A percentile compares a stretch with the other conserved stretches of the same genome.
Evolutionary conservation across 345 rosid species (phyloP).

Genomic region (Aethionema arabicum): DNA sequence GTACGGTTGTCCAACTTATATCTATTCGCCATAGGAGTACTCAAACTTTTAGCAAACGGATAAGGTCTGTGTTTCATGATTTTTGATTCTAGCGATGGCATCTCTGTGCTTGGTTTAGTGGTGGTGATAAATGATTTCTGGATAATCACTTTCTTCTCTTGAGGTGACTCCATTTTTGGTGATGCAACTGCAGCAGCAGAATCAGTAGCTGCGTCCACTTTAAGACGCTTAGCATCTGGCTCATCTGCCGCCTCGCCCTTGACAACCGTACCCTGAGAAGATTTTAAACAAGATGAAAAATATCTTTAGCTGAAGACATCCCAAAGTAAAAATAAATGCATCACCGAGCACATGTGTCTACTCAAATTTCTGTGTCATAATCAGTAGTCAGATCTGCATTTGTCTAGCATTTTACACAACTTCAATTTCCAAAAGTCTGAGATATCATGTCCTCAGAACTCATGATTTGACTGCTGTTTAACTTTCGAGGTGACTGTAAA

Average conservation of each 20-base stretch:
- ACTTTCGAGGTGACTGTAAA: conserved; percentile 15
- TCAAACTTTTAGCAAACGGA: conserved; percentile 36
- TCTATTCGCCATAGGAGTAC: conserved; percentile 48
- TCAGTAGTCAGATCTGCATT: conserved; percentile 12
- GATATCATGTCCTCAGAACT: conserved; percentile 11
- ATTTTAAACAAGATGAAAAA: conserved; percentile 9
- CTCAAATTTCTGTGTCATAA: not conserved
- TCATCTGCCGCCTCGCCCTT: conserved; percentile 61
- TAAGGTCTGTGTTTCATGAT: conserved; percentile 46
- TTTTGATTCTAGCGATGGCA: conserved; percentile 40
- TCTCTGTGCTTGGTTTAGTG: conserved; percentile 41
- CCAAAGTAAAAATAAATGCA: not conserved
- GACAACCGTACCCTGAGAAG: conserved; percentile 66
- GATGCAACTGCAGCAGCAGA: conserved; percentile 38
- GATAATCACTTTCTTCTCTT: conserved; percentile 43
- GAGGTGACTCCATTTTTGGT: conserved; percentile 37
- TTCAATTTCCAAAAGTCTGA: conserved; percentile 2
- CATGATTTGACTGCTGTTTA: conserved; percentile 10
- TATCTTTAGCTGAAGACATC: conserved; percentile 20
- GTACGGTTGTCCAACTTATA: conserved; percentile 88
- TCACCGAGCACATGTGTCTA: not conserved
- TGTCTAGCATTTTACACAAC: conserved; percentile 10
- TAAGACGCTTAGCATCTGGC: conserved; percentile 62
- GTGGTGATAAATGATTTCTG: conserved; percentile 41
- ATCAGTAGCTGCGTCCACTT: conserved; percentile 50